These are phyloP conservation scores for Coemansia sp. DNA, from an alignment of 192 early-diverging fungal species.

Conservation along the genomic window DNA sequence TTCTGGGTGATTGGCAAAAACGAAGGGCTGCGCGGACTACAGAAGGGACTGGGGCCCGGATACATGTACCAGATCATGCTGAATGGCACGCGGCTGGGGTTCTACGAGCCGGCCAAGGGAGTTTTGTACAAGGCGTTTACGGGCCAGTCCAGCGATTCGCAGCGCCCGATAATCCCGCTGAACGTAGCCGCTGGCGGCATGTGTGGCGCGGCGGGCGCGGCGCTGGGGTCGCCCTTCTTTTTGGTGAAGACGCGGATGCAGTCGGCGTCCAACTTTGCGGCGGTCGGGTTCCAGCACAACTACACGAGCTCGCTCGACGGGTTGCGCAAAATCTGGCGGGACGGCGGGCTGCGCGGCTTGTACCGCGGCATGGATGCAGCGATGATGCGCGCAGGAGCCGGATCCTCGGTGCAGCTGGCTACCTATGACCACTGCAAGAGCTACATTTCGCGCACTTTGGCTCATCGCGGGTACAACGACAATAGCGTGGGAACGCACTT, in stretches of 20 bases:
- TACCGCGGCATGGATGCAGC: slow-evolving; percentile 89
- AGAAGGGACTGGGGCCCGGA: slow-evolving; percentile 85
- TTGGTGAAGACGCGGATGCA: slow-evolving; percentile 91
- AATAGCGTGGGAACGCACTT: slow-evolving; percentile 72
- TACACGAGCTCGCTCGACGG: slow-evolving; percentile 72
- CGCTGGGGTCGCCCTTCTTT: slow-evolving; percentile 84
- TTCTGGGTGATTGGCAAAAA: slow-evolving; percentile 74
- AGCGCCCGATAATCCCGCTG: slow-evolving; percentile 49
- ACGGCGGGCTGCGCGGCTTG: slow-evolving; percentile 77
- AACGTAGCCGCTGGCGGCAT: slow-evolving; percentile 76
- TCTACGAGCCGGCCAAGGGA: slow-evolving; percentile 86
- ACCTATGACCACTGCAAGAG: slow-evolving; percentile 85
- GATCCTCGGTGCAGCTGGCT: slow-evolving; percentile 88
- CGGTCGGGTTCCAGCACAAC: slow-evolving; percentile 86
- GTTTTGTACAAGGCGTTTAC: slow-evolving; percentile 55
- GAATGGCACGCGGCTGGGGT: slow-evolving; percentile 90
- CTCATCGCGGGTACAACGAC: slow-evolving; percentile 59
- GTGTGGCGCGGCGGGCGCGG: slow-evolving; percentile 82
- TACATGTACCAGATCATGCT: slow-evolving; percentile 92
- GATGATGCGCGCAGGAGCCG: slow-evolving; percentile 87
- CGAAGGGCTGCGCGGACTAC: slow-evolving; percentile 86
- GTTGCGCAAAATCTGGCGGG: slow-evolving; percentile 66
- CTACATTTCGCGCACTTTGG: slow-evolving; percentile 59
- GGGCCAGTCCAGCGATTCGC: slow-evolving; percentile 36
- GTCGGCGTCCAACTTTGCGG: slow-evolving; percentile 67